Percentiles rank a stretch among this genome's conserved stretches.
Evolutionary conservation across 1,284 basidiomycete genomes (phyloP).

Genomic region (Chalciporus sp.): DNA sequence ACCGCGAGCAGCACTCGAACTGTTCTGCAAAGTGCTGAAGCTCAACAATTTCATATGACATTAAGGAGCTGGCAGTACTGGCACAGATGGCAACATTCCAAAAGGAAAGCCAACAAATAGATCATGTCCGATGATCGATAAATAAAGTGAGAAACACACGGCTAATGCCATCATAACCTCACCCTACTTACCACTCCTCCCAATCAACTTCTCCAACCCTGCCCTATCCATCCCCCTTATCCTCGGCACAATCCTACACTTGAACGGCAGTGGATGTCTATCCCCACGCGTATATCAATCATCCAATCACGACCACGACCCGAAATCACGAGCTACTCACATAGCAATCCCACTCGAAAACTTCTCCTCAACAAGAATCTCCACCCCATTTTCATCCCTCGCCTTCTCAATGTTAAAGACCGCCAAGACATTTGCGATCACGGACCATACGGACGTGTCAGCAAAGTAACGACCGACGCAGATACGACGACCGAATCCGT

Average conservation of each 20-base stretch:
- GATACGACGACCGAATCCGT: constrained; percentile 35
- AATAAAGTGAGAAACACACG: too few species aligned
- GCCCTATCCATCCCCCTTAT: neutral
- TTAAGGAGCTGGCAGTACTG: too few species aligned
- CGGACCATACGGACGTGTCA: neutral
- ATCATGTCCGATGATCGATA: too few species aligned
- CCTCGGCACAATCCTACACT: neutral
- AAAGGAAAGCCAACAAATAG: too few species aligned
- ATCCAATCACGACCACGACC: neutral
- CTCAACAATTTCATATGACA: too few species aligned
- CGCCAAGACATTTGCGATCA: neutral
- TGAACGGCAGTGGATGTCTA: neutral
- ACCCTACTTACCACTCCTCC: too few species aligned
- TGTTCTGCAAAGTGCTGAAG: too few species aligned
- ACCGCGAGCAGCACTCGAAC: too few species aligned
- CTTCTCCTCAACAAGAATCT: neutral
- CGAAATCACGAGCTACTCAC: neutral
- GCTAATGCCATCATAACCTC: too few species aligned
- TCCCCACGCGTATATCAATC: neutral
- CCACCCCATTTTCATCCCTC: neutral
- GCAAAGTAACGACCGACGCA: neutral
- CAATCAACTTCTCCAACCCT: neutral
- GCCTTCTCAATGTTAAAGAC: neutral
- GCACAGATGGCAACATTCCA: too few species aligned
- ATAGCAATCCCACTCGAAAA: neutral